These are phyloP conservation scores for Clitopilus hobsonii DNA, from an alignment of 768 basidiomycete species.

Conservation along the genomic window DNA sequence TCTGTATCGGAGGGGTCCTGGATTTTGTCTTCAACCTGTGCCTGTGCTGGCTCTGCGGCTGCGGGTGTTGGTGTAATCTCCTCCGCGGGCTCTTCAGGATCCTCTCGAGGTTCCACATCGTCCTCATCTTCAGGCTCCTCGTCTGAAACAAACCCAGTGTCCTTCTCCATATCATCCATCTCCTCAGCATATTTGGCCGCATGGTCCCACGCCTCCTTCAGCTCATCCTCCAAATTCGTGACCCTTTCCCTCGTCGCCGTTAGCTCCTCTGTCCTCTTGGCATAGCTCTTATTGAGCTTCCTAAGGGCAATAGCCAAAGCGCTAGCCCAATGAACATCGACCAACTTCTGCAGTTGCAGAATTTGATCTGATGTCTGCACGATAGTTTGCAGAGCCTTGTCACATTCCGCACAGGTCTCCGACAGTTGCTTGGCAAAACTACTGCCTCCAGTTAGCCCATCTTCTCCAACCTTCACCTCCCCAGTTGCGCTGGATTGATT, in stretches of 20 bases:
- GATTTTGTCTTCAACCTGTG: background rate
- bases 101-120: conserved; percentile 7
- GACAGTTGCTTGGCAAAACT: conserved; percentile 54
- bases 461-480: conserved; percentile 30
- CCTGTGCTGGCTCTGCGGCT: background rate
- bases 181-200: conserved; percentile 71
- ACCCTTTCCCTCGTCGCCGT: conserved; percentile 41
- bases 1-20: background rate
- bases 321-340: conserved; percentile 69
- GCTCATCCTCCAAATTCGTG: conserved; percentile 56
- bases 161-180: conserved; percentile 57
- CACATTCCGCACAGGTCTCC: conserved; percentile 53
- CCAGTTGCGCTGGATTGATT: conserved; percentile 40
- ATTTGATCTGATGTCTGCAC: conserved; percentile 58
- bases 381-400: conserved; percentile 53
- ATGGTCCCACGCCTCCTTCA: conserved; percentile 78
- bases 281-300: conserved; percentile 74
- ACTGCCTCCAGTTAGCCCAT: conserved; percentile 30
- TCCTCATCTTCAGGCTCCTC: conserved; percentile 20
- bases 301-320: conserved; percentile 73
- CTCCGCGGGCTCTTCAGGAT: conserved; percentile 16
- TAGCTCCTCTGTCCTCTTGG: conserved; percentile 58
- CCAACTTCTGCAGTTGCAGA: conserved; percentile 53
- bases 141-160: conserved; percentile 18
- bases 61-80: background rate